Percentiles rank a stretch among this genome's conserved stretches.
phyloP scores from a whole-genome alignment of 805 yeast species.

The Kuraishia molischiana region DNA sequence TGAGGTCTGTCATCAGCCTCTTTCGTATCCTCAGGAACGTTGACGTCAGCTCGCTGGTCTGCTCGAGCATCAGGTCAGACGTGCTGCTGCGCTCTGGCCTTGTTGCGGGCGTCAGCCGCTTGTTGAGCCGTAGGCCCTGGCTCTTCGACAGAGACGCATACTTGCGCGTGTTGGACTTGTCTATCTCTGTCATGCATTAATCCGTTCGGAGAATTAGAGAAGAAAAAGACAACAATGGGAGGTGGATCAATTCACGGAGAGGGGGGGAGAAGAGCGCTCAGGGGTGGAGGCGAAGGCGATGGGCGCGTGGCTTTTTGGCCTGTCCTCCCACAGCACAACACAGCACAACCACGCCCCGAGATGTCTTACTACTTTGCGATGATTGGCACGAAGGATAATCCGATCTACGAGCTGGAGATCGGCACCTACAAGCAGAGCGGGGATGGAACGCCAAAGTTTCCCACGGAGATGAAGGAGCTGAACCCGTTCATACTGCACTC shows the following conservation, averaged over 20 bases:
- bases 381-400: constrained; percentile 78
- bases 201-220: too few species aligned
- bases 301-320: too few species aligned
- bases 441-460: constrained; percentile 55
- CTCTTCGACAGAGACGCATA: background rate
- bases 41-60: constrained; percentile 28
- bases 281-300: too few species aligned
- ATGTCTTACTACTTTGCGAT: constrained; percentile 87
- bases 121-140: background rate
- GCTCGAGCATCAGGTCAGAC: constrained; percentile 7
- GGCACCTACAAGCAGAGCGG: constrained; percentile 62
- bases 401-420: constrained; percentile 81
- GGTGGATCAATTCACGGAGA: too few species aligned
- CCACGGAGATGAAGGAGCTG: constrained; percentile 64
- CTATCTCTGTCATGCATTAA: too few species aligned
- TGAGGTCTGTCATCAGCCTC: constrained; percentile 30
- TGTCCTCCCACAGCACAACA: too few species aligned
- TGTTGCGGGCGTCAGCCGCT: background rate
- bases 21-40: constrained; percentile 31
- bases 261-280: too few species aligned
- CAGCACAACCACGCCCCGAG: too few species aligned
- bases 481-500: constrained; percentile 86
- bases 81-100: background rate
- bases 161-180: background rate
- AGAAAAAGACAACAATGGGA: too few species aligned